phyloP scores from a whole-genome alignment of 2,329 filamentous ascomycete genomes.

The Colletotrichum camelliae region DNA sequence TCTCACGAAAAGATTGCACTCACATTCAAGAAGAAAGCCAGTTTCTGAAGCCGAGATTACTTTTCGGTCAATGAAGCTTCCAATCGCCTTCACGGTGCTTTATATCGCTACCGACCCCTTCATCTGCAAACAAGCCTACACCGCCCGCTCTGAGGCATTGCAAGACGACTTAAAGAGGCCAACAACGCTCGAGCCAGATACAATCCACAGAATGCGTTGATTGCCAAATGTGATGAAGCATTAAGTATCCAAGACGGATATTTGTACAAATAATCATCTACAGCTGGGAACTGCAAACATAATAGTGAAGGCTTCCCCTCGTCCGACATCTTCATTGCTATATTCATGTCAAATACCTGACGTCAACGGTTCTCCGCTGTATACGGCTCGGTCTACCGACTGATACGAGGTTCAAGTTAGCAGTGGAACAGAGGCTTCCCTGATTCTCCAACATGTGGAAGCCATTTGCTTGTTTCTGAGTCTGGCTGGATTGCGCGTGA shows the following conservation, averaged over 20 bases:
- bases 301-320: background rate
- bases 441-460: background rate
- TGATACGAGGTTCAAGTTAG: background rate
- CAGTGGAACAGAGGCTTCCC: background rate
- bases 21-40: too few relatives aligned
- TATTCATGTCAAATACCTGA: background rate
- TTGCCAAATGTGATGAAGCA: too few relatives aligned
- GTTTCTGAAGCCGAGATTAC: too few relatives aligned
- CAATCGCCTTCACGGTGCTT: fast-evolving
- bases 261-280: background rate
- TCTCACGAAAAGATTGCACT: background rate
- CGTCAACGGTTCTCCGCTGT: background rate
- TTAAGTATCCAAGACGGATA: background rate
- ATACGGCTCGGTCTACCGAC: too few relatives aligned
- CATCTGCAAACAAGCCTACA: background rate
- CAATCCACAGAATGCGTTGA: too few relatives aligned
- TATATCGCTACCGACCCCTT: background rate
- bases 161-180: background rate
- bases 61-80: background rate
- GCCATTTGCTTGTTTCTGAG: background rate
- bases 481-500: background rate
- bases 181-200: too few relatives aligned
- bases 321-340: fast-evolving
- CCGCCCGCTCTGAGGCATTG: fast-evolving
- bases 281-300: fast-evolving